phyloP scores from a whole-genome alignment of 1,284 basidiomycete species.

The Melampsora larici-populina region DNA sequence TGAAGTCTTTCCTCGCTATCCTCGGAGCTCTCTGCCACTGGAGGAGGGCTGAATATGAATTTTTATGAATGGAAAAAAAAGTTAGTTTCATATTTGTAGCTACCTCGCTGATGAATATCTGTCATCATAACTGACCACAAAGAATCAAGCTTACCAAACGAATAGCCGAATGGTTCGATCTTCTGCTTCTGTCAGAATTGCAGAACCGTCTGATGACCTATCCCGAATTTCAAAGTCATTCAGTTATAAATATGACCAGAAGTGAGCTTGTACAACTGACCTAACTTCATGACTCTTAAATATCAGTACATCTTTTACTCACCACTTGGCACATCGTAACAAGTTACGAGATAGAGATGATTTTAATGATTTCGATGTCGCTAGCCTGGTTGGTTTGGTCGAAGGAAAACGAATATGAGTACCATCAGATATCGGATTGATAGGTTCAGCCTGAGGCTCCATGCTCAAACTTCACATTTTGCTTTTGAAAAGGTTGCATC shows the following conservation, averaged over 20 bases:
- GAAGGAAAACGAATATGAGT: not conserved
- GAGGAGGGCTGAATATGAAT: not conserved
- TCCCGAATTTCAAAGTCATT: not conserved
- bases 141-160: conserved; percentile 4
- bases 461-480: too few relatives aligned
- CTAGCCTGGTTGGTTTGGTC: not conserved
- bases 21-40: not conserved
- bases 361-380: conserved; percentile 13
- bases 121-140: too few relatives aligned
- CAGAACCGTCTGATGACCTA: conserved; percentile 38
- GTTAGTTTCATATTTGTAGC: not conserved
- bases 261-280: not conserved
- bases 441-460: too few relatives aligned
- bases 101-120: conserved; percentile 2
- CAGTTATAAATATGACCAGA: not conserved
- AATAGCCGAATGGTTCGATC: conserved; percentile 37
- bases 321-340: conserved; percentile 35
- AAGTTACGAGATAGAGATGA: conserved; percentile 23
- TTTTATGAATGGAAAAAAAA: not conserved
- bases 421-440: not conserved
- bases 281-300: not conserved
- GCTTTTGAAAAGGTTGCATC: too few relatives aligned
- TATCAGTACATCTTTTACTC: not conserved
- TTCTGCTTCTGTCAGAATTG: conserved; percentile 41
- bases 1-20: not conserved